Evolutionary conservation across 176 grass and related monocot genomes (phyloP), one percentile per base, ranked within the genome.

Genomic region (Melocanna baccifera): DNA sequence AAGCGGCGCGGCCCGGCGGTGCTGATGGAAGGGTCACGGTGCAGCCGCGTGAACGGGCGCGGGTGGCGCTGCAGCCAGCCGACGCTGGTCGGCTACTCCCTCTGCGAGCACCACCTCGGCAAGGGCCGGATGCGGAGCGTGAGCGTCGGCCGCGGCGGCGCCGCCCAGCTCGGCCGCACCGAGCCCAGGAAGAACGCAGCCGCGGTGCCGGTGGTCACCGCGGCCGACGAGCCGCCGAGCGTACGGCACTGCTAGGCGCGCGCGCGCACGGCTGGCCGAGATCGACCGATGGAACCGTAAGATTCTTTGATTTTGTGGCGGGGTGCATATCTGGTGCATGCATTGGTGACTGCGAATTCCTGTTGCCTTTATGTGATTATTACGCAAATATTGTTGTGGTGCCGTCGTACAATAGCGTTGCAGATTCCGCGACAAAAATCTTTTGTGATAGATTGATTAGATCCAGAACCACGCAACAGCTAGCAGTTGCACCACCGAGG

Each of bases 61-160:
- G 97, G 97, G 62, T 99, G 97, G 97, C 91, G 91, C 13, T 99
- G 97, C 88, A 87, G 91, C 86, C 97, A 99, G 81, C 86, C 83
- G 30, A 99, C 97, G 50, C 79, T 91, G 65, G 86, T 94, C 8
- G 97, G 97, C 13, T 99, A 99, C 88, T 89, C 91, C 4, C 86
- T 99, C 73, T 99, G 97, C 71, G 91, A 96, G 86, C 92, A 99
- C 88, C 93, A 99, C 76, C 90, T 99, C 20, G 93, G 97, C 78
- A 99, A 99, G 74, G 93, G 97, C 64, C 87, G 96, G 32, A 65
- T 75, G 19, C 73, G 86, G 50, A 77, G 69, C 65, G 69, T 88
- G 9, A 74, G 45, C 45, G 25, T 69, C 15, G n/a, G 58, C 14
- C 40, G 91, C 22, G 34, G 36, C 13, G 53, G 36, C 77, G 25